Percentiles rank a stretch among this genome's conserved stretches.
Conservation (phyloP, 106 monocot genomes). For the Phalaenopsis aphrodite region DNA sequence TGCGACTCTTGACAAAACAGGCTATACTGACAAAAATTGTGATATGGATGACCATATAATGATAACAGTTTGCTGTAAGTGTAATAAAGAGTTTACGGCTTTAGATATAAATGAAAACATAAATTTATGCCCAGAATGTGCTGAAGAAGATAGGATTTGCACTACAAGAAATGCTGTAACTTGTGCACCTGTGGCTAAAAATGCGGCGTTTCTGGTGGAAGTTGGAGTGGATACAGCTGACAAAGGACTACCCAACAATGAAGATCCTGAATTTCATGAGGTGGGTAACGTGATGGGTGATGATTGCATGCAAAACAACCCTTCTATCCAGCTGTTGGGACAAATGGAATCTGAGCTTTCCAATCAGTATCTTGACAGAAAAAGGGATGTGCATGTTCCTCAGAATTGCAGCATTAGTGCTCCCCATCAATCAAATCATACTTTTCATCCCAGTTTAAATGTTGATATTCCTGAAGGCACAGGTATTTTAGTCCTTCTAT, state of each 20-base stretch:
- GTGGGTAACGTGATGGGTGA: neutral
- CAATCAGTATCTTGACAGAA: constrained; percentile 10
- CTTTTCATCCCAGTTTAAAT: constrained; percentile 18
- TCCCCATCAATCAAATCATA: constrained; percentile 11
- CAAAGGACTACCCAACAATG: neutral
- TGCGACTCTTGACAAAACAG: constrained; percentile 1
- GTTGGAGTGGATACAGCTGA: neutral
- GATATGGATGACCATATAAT: constrained; percentile 16
- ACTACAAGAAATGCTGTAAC: constrained; percentile 6
- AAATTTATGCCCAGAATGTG: constrained; percentile 57
- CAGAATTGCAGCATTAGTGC: constrained; percentile 1
- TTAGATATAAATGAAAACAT: constrained; percentile 11
- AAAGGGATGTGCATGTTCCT: neutral
- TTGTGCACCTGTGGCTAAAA: constrained; percentile 2
- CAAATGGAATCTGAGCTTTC: constrained; percentile 9
- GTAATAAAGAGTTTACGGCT: constrained; percentile 31
- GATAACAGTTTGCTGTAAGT: constrained; percentile 40
- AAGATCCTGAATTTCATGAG: constrained; percentile 4
- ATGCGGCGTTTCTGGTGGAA: neutral
- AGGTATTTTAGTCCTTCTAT: constrained; percentile 56
- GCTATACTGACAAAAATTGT: constrained; percentile 7
- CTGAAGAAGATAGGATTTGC: constrained; percentile 12
- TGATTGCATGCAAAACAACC: constrained; percentile 5
- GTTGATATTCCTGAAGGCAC: constrained; percentile 43
- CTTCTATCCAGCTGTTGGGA: constrained; percentile 8